Evolutionary conservation across 129 eudicot species (phyloP).

Genomic region (Deinandra increscens): DNA sequence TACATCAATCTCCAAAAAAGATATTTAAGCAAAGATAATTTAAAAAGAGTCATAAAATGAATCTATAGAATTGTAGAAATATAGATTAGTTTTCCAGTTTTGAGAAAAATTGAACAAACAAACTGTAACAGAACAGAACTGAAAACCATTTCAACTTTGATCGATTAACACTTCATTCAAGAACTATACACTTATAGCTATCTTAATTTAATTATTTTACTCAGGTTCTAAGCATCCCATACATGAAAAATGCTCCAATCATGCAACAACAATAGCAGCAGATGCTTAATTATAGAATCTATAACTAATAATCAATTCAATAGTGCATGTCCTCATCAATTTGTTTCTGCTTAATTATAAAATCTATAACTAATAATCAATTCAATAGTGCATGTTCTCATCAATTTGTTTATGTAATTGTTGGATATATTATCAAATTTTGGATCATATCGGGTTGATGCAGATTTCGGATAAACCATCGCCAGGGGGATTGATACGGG

Average conservation of each 20-base stretch:
- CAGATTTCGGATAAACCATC: slow-evolving; percentile 51
- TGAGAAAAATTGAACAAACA: no score
- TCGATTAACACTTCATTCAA: background rate
- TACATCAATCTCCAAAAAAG: no score
- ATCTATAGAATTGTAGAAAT: no score
- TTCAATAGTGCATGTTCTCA: no score
- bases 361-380: no score
- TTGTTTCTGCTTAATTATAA: no score
- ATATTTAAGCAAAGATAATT: no score
- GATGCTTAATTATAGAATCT: slow-evolving; percentile 34
- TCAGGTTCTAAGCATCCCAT: slow-evolving; percentile 82
- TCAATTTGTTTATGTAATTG: no score
- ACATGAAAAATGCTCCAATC: slow-evolving; percentile 79
- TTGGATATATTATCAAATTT: background rate
- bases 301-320: background rate
- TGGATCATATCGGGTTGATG: slow-evolving; percentile 2
- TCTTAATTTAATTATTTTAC: background rate
- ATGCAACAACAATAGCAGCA: slow-evolving; percentile 68
- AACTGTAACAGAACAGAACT: no score
- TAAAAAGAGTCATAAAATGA: no score
- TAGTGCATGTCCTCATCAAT: background rate
- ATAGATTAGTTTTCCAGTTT: no score
- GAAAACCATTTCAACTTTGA: no score
- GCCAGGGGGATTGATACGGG: slow-evolving; percentile 61
- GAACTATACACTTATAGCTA: background rate